These are phyloP conservation scores for Nephelium lappaceum DNA, from an alignment of 345 rosid genomes.

Conservation along the genomic window DNA sequence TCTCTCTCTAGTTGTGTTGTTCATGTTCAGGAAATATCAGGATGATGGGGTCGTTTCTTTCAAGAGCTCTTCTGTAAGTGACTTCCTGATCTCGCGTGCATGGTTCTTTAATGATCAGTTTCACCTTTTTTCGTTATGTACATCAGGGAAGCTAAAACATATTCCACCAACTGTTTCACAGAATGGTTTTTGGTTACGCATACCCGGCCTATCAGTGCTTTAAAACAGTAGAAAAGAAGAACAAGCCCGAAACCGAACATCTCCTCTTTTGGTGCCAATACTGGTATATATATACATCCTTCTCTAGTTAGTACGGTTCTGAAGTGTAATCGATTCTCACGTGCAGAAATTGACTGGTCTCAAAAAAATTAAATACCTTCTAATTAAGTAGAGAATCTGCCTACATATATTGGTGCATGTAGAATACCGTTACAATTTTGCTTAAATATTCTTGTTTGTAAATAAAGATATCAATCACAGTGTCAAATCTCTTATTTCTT, in stretches of 20 bases:
- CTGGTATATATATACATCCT: conserved; percentile 46
- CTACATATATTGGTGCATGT: not conserved
- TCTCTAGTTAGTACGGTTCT: no score
- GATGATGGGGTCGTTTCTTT: conserved; percentile 46
- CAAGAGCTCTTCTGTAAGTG: conserved; percentile 44
- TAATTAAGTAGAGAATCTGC: no score
- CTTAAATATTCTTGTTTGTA: not conserved
- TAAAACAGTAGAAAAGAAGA: conserved; percentile 68
- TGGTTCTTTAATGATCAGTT: no score
- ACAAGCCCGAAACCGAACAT: conserved; percentile 47
- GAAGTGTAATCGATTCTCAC: no score
- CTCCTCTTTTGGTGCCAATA: conserved; percentile 86
- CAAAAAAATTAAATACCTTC: no score
- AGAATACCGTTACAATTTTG: not conserved
- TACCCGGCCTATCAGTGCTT: conserved; percentile 85
- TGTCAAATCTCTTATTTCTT: not conserved
- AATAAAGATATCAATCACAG: no score
- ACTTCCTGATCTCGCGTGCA: not conserved
- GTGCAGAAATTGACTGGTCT: no score
- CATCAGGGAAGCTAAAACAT: not conserved
- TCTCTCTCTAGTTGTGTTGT: not conserved
- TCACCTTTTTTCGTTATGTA: not conserved
- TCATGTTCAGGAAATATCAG: conserved; percentile 2
- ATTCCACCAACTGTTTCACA: conserved; percentile 19
- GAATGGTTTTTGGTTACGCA: conserved; percentile 73